phyloP scores from a whole-genome alignment of 2,329 filamentous ascomycete genomes.

The Curvularia hawaiiensis region DNA sequence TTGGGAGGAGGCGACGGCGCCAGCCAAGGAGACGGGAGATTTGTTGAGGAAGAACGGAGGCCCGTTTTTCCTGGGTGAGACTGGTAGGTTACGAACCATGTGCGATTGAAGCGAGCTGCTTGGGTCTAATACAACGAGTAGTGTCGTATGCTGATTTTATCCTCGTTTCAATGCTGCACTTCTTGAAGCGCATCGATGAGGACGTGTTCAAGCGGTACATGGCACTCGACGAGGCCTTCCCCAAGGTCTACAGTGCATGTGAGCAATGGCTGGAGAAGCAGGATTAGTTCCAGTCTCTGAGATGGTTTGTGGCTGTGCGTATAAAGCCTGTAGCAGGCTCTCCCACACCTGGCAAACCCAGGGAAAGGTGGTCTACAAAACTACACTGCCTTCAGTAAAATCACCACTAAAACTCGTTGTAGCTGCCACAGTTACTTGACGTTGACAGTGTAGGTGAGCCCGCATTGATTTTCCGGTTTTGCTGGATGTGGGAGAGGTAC shows the following conservation, averaged over 20 bases:
- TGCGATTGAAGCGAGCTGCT: background rate
- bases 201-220: slow-evolving; percentile 49
- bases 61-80: slow-evolving; percentile 65
- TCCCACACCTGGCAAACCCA: no score
- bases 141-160: slow-evolving; percentile 57
- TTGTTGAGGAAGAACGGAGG: slow-evolving; percentile 63
- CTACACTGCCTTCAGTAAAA: no score
- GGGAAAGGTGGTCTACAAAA: no score
- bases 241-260: slow-evolving; percentile 47
- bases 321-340: background rate
- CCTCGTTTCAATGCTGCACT: slow-evolving; percentile 57
- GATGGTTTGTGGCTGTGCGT: background rate
- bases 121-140: slow-evolving; percentile 11
- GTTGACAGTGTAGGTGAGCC: no score
- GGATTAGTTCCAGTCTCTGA: slow-evolving; percentile 23
- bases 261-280: slow-evolving; percentile 49
- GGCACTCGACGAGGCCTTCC: slow-evolving; percentile 46
- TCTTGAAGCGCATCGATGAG: slow-evolving; percentile 46
- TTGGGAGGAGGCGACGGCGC: slow-evolving; percentile 54
- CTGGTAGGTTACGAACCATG: slow-evolving; percentile 34
- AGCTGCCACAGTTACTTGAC: no score
- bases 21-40: slow-evolving; percentile 44
- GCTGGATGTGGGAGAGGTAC: no score
- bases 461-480: no score
- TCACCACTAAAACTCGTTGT: no score